Conservation (phyloP, 768 basidiomycete species). For the Amanita rubescens region DNA sequence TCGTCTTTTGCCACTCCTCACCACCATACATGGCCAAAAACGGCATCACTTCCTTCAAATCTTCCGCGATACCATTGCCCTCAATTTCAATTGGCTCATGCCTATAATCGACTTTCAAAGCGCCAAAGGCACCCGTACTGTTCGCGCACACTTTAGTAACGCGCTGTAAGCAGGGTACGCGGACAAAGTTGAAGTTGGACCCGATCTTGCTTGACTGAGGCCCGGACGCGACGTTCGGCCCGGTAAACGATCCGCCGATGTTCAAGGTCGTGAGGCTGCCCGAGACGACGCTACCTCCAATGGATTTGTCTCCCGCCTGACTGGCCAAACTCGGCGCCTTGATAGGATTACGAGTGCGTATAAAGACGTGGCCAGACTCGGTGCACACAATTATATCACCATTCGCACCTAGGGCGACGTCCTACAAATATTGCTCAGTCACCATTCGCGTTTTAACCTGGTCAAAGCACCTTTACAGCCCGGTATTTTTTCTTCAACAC, state of each 20-base stretch:
- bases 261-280: conserved; percentile 11
- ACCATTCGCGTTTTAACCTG: background rate
- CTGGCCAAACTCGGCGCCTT: conserved; percentile 7
- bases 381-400: conserved; percentile 90
- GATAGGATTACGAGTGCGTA: conserved; percentile 55
- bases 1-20: conserved; percentile 1
- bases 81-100: conserved; percentile 46
- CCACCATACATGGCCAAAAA: conserved; percentile 31
- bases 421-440: conserved; percentile 31
- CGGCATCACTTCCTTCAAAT: conserved; percentile 62
- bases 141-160: conserved; percentile 79
- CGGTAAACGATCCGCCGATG: conserved; percentile 29
- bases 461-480: conserved; percentile 52
- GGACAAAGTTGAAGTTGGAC: conserved; percentile 15
- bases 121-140: conserved; percentile 83
- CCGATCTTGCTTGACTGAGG: conserved; percentile 38
- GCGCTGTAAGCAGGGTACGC: conserved; percentile 79
- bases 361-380: conserved; percentile 88
- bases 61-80: conserved; percentile 54
- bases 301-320: background rate
- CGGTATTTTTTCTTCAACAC: conserved; percentile 81
- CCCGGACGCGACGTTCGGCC: conserved; percentile 35
- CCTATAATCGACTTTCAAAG: conserved; percentile 66
- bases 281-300: background rate
- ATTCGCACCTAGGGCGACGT: conserved; percentile 84